Base-by-base conservation (phyloP, 495 filamentous ascomycete genomes). In the Parathielavia hyrcaniae region DNA sequence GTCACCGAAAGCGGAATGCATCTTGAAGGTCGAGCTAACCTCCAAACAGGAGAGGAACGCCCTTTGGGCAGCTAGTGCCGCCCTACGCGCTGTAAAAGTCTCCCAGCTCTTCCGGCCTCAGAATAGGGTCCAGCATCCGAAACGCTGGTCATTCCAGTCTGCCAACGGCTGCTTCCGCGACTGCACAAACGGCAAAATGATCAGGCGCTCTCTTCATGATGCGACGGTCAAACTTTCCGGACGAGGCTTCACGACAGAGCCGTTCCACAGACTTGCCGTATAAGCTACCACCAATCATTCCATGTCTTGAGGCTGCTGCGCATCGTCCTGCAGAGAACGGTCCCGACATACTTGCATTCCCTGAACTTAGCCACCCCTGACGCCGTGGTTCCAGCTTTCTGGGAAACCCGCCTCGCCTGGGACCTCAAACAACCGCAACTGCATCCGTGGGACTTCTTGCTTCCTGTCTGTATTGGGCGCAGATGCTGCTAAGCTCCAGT, bases 271-370 rank as follows among this genome's bases (percentile, higher is more conserved):
- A 61, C 58, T 53, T 49, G 55, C 43, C 34, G 17, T 47, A 7
- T 19, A 57, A 52, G 30, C 39, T 57, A 41, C 45, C 26, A 14
- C 66, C 64, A 68, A 68, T 68, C 66, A 63, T 38, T 53, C n/a
- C n/a, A n/a, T n/a, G 22, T 44, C 10, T 12, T 35, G 55, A 58
- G 64, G 59, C 59, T 32, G 34, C 53, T 47, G 53, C 46, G 20
- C 47, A 45, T 16, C 36, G 20, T 30, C 1, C 23, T 16, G 4
- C 55, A 34, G 14, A 30, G 17, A 41, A 58, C 56, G 30, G 59
- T 56, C 62, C 51, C 50, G 50, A 50, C 40, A 35, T 46, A 10
- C 44, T 58, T 61, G 50, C 60, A 52, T 50, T 58, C 44, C 50
- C 52, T 48, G 30, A 46, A 34, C 9, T 62, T 45, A 63, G 54